Base-by-base conservation (phyloP, 2,329 filamentous ascomycete genomes). In the Penicillium sp. region DNA sequence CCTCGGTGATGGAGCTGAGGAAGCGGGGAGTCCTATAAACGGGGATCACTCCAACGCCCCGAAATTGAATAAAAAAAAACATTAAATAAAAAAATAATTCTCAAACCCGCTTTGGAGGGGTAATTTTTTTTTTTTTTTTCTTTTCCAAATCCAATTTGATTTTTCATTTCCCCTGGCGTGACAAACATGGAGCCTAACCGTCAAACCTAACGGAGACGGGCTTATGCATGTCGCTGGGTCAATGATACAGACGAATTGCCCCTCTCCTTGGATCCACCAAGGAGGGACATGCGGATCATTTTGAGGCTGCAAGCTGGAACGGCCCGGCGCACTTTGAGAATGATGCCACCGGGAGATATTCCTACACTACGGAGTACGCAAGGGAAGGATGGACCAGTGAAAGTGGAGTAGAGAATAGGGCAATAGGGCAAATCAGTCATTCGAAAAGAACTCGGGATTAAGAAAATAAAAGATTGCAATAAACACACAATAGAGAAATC, bases 231-330 rank as follows among this genome's bases (percentile, higher is more conserved):
- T 46, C 47, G 51, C 44, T 50, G 55, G 55, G 52, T 51, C 52
- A 51, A 57, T 53, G 52, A 50, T 42, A 53, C 49, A 54, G 53
- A 9, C n/a, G n/a, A n/a, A n/a, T n/a, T n/a, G n/a, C n/a, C n/a
- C 5, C 18, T 22, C 5, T 5, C 18, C 18, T 5, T 5, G 18
- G 50, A 51, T 36, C 43, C 35, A 32, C 56, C 52, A 13, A 13
- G 25, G n/a, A 6, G 51, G 51, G 57, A 57, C 48, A 60, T 65
- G 62, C 62, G 61, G 57, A 64, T 64, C 61, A 64, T 61, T 55
- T 53, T 61, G 62, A 64, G 61, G 60, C 61, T 65, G 63, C 61
- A 64, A 63, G 61, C 62, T 66, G 65, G 65, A 61, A 66, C 65
- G 65, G 65, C 56, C 65, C 65, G 65, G 61, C 60, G 64, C 64